Evolutionary conservation across 176 grass and related monocot species (phyloP), one percentile per base, ranked within the genome.

Genomic region (Aegilops longissima): DNA sequence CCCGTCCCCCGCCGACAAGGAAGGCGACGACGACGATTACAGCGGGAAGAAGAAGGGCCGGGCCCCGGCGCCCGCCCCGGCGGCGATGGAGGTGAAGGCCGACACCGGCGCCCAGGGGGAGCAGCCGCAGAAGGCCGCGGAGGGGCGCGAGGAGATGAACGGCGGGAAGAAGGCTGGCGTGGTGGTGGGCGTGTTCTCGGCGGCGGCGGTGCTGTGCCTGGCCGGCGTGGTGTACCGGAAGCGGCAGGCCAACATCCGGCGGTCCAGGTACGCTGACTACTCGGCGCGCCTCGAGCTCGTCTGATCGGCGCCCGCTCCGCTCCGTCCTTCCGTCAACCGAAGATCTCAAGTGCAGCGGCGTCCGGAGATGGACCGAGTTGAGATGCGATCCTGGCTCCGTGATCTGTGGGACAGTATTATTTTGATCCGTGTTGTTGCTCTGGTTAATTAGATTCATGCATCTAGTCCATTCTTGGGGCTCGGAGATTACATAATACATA

Each of bases 201-300:
- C 88, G 5, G 84, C 84, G 13, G 93, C 84, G 20, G 67, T 92
- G 12, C 81, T 94, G 11, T 90, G 88, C 5, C 85, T 91, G 16
- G 92, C 62, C 25, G 71, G 33, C 12, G 58, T 89, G 21, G 81
- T 94, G 5, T 98, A 90, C 90, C 87, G 83, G 80, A 98, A 84
- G 88, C 88, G 96, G 63, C 86, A 81, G 62, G 90, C 90, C 70
- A 98, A 96, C 84, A 90, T 96, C 90, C 91, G 86, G 34, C 80
- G 92, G 25, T 92, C 93, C 79, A 94, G 88, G 90, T 98, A 96
- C 87, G 86, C 84, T 13, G 87, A 90, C 12, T 94, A 96, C 93
- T 83, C 86, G 16, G 83, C 92, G 58, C 88, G 93, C 18, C 63
- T 92, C 16, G 93, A 98, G 88, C 85, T 98, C 44, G 83, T 92